A percentile compares a stretch with the other conserved stretches of the same genome.
Conservation (phyloP, 257 asterid species). For the Gentiana macrophylla region DNA sequence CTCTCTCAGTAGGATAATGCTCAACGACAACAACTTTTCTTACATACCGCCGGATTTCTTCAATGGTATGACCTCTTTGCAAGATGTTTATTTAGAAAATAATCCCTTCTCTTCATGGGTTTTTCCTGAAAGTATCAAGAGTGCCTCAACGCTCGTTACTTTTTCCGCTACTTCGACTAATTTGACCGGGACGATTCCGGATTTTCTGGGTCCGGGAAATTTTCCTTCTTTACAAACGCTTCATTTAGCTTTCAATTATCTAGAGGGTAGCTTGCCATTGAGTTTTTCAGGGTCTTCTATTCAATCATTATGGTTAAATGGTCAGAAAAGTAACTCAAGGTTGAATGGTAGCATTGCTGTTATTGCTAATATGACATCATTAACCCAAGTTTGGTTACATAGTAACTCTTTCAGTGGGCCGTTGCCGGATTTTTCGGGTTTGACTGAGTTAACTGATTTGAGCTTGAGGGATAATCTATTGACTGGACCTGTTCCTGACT, state of each 20-base stretch:
- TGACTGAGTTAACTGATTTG: slow-evolving; percentile 28
- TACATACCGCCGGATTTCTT: slow-evolving; percentile 67
- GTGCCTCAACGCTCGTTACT: slow-evolving; percentile 23
- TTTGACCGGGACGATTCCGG: slow-evolving; percentile 52
- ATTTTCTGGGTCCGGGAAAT: slow-evolving; percentile 29
- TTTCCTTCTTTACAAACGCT: slow-evolving; percentile 33
- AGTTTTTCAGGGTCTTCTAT: slow-evolving; percentile 40
- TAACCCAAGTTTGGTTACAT: slow-evolving; percentile 55
- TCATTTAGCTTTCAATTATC: slow-evolving; percentile 38
- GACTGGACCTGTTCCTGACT: slow-evolving; percentile 63
- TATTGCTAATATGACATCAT: slow-evolving; percentile 46
- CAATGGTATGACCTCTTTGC: slow-evolving; percentile 53
- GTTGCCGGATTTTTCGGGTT: slow-evolving; percentile 46
- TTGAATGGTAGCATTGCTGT: slow-evolving; percentile 44
- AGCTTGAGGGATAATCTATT: slow-evolving; percentile 57
- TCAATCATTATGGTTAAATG: slow-evolving; percentile 56
- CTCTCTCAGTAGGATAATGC: slow-evolving; percentile 29
- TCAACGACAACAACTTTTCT: slow-evolving; percentile 47
- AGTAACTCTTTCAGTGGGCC: slow-evolving; percentile 49
- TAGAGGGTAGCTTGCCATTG: slow-evolving; percentile 60
- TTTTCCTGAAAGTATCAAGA: slow-evolving; percentile 39
- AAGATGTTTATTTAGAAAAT: slow-evolving; percentile 38
- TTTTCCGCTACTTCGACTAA: slow-evolving; percentile 55
- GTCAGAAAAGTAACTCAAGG: slow-evolving; percentile 26
- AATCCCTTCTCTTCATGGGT: slow-evolving; percentile 51